Evolutionary conservation across 2,329 filamentous ascomycete species (phyloP).

Genomic region (Exophiala aquamarina): DNA sequence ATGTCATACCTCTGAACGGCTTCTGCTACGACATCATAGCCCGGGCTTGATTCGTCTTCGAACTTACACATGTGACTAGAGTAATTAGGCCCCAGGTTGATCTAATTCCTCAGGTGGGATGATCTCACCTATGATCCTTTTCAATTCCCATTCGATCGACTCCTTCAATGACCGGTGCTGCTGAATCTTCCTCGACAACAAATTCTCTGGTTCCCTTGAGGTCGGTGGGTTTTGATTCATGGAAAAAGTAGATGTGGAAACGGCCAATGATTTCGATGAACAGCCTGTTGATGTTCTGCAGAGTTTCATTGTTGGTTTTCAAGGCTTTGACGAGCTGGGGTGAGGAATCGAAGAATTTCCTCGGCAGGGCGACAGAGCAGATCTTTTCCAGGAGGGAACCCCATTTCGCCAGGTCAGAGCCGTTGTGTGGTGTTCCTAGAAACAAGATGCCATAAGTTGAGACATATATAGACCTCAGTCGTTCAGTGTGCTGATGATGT

Average conservation of each 20-base stretch:
- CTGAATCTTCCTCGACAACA: constrained; percentile 70
- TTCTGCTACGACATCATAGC: constrained; percentile 58
- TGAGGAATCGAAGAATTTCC: constrained; percentile 66
- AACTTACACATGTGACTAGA: constrained; percentile 70
- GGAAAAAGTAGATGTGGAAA: constrained; percentile 74
- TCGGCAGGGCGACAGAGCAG: constrained; percentile 64
- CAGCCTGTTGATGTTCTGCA: constrained; percentile 71
- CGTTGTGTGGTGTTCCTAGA: constrained; percentile 73
- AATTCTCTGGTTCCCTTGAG: constrained; percentile 62
- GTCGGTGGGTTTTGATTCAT: constrained; percentile 72
- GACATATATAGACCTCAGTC: constrained; percentile 67
- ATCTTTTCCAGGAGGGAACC: constrained; percentile 67
- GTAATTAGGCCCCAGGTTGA: too few species aligned
- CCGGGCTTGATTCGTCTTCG: constrained; percentile 61
- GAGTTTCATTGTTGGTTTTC: constrained; percentile 70
- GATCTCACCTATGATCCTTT: constrained; percentile 54
- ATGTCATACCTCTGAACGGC: constrained; percentile 35
- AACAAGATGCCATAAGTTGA: constrained; percentile 77
- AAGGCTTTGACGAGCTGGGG: constrained; percentile 67
- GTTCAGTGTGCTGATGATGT: constrained; percentile 57
- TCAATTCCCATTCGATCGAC: constrained; percentile 75
- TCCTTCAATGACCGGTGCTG: constrained; percentile 67
- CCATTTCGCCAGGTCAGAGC: constrained; percentile 68
- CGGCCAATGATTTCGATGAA: constrained; percentile 71
- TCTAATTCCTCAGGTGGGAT: too few species aligned